phyloP scores from a whole-genome alignment of 2,329 filamentous ascomycete genomes.

The Diaporthe vexans region DNA sequence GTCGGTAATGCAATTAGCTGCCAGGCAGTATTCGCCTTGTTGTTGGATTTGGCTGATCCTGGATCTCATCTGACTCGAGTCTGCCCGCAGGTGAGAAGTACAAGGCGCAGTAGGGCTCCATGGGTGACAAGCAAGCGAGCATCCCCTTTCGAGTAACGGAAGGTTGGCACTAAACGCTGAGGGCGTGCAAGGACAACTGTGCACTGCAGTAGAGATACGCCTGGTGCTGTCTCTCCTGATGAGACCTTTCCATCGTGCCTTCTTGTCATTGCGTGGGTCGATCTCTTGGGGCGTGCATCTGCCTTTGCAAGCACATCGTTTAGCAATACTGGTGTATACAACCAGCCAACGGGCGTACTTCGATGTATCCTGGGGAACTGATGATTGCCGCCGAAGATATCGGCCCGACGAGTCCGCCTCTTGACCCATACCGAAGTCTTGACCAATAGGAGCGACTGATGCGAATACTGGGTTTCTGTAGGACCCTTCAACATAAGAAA shows the following conservation, averaged over 20 bases:
- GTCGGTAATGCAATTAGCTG: background rate
- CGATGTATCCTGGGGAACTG: background rate
- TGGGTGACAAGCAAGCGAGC: constrained; percentile 2
- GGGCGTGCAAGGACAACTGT: background rate
- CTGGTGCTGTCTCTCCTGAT: background rate
- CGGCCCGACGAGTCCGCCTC: background rate
- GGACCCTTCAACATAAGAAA: background rate
- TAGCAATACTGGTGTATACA: background rate
- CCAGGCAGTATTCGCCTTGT: background rate
- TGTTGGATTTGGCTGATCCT: background rate
- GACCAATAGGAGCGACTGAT: background rate
- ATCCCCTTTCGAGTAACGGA: background rate
- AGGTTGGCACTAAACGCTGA: too few species aligned
- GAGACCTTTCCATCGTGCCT: background rate
- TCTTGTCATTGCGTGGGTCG: background rate
- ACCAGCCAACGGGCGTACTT: constrained; percentile 1
- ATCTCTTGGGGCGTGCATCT: background rate
- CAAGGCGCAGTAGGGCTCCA: constrained; percentile 1
- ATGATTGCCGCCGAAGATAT: background rate
- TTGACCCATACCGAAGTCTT: background rate
- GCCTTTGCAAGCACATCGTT: background rate
- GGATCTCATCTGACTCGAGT: background rate
- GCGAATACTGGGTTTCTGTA: background rate
- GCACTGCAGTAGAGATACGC: too few species aligned
- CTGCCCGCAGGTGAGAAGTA: constrained; percentile 6